Evolutionary conservation across 768 basidiomycete genomes (phyloP), one percentile per base, ranked within the genome.

Genomic region (Panaeolus papilionaceus): DNA sequence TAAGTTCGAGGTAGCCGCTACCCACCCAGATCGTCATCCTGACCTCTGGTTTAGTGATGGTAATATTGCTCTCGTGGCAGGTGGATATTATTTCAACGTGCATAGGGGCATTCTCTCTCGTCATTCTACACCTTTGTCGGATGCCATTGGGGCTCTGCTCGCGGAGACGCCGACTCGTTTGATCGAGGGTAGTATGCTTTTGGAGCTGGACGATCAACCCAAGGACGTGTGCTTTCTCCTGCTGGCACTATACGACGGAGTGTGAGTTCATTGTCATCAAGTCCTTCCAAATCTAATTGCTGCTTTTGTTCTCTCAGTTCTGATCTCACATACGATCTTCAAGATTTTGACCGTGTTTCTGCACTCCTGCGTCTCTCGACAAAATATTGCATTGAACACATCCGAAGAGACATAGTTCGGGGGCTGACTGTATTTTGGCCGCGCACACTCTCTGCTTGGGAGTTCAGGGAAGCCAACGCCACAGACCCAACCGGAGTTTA

Each of bases 21-120:
- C 69, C 38, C 38, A 47, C 51, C 37, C 49, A 64, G 26, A n/a
- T 65, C 79, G 83, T 67, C 86, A 89, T 72, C 80, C 80, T 18
- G 82, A 85, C 58, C 79, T 92, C 18, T 89, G 80, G 74, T 92
- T 93, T 69, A 79, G 80, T 38, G 92, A 93, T 73, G 92, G 90
- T 20, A 92, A 92, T 71, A 75, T 93, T 49, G 89, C 86, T 16
- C 75, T 94, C 38, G 71, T 71, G 26, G 81, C 89, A 62, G 86
- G 81, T 6, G 72, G 78, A 1, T 79, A 79, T 65, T 92, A 90
- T 73, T 93, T 93, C 73, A 75, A 91, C 65, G 88, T 93, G 2
- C 92, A 93, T 74, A 80, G 79, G 69, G 89, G 91, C 12, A 77
- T 93, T 14, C 78, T 94, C 14, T 84, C 80, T 63, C 86, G 89